Evolutionary conservation across 2,329 filamentous ascomycete species (phyloP), one percentile per base, ranked within the genome.

Genomic region (Passalora sequoiae): DNA sequence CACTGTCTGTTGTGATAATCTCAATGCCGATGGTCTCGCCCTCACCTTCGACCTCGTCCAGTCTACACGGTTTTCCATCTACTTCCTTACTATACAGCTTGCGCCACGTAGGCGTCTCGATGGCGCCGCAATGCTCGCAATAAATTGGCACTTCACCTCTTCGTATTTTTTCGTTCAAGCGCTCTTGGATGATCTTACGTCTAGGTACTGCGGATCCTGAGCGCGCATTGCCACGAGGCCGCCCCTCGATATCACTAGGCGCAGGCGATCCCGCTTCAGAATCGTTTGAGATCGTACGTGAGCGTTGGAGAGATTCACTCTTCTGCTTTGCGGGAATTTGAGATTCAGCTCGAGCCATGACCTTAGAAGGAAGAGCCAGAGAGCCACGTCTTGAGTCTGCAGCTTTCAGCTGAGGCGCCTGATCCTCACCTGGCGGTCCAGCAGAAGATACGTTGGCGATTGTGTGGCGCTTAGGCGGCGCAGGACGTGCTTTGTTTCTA

Each of bases 41-140:
- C 35, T 84, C 81, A 56, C 83, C 83, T 46, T 85, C 81, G 0
- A 83, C 86, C 41, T 83, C 80, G 46, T 87, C 80, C 35, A 86
- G 75, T 47, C 83, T 78, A 3, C 77, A 74, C 0, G 88, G 87
- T 22, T 75, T 74, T 1, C 87, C 89, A 12, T 78, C 70, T 33
- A 83, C 75, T 6, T 86, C 75, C 58, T 88, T 87, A n/a, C 81
- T 81, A 75, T 84, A 96, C 9, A 92, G 87, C 60, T 91, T 92
- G 47, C 92, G 82, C 92, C 92, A 98, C 0, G 91, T 96, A 0
- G 91, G 87, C 0, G 92, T 98, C 58, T 97, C 86, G 44, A 98
- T 94, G 5, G 89, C 86, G 4, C 92, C 92, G 58, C 92, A 98
- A 58, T 97, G 95, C 51, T 79, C 79, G 64, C 92, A 98, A 60